Conservation (phyloP, 768 basidiomycete genomes). For the Coprinopsis strossmayeri region DNA sequence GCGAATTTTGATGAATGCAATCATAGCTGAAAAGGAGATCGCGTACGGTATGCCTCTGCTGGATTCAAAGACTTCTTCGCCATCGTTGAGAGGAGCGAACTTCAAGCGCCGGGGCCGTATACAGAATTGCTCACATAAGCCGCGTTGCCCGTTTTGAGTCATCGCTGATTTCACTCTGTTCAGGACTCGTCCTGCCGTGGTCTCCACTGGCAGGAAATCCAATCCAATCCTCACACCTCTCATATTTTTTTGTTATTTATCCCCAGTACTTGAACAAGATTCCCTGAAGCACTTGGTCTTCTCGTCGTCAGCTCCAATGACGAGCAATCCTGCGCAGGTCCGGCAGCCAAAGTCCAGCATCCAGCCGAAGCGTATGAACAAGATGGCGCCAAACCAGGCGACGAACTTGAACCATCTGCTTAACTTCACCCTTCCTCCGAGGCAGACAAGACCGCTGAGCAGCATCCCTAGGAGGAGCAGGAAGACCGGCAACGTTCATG, state of each 20-base stretch:
- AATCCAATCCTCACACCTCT: slow-evolving; percentile 19
- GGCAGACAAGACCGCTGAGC: slow-evolving; percentile 55
- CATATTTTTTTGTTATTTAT: slow-evolving; percentile 1
- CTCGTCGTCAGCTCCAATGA: slow-evolving; percentile 23
- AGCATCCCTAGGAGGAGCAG: slow-evolving; percentile 70
- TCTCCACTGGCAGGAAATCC: slow-evolving; percentile 42
- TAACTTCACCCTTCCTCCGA: slow-evolving; percentile 89
- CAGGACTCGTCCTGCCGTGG: slow-evolving; percentile 24
- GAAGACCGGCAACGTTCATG: slow-evolving; percentile 54
- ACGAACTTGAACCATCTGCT: slow-evolving; percentile 76
- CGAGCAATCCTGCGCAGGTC: slow-evolving; percentile 25
- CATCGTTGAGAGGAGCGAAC: slow-evolving; percentile 36
- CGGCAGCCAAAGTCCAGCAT: slow-evolving; percentile 27
- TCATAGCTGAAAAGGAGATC: not conserved
- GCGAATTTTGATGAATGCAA: slow-evolving; percentile 7
- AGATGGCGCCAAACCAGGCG: slow-evolving; percentile 64
- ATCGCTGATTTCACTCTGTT: slow-evolving; percentile 22
- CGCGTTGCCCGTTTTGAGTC: slow-evolving; percentile 25
- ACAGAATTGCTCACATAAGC: slow-evolving; percentile 26
- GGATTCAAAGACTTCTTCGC: slow-evolving; percentile 88
- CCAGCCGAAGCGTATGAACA: slow-evolving; percentile 49
- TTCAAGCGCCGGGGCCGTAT: not conserved
- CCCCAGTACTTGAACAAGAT: not conserved
- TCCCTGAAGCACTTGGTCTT: not conserved
- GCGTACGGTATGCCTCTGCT: slow-evolving; percentile 85